Evolutionary conservation across 345 rosid genomes (phyloP).

Genomic region (Barbarea vulgaris): DNA sequence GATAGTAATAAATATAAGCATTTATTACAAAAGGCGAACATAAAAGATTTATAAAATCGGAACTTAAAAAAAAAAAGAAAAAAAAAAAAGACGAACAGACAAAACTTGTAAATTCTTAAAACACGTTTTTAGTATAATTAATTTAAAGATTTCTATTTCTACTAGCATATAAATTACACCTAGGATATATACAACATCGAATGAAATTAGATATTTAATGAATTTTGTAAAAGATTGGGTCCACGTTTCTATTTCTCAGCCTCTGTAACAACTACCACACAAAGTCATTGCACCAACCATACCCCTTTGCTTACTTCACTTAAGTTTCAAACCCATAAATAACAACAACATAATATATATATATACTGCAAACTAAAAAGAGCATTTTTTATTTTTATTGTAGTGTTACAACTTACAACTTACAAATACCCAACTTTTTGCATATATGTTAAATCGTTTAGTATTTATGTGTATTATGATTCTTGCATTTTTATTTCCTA

Average conservation of each 20-base stretch:
- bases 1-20: conserved; percentile 35
- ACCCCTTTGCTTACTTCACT: conserved; percentile 38
- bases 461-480: background rate
- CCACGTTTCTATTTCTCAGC: conserved; percentile 32
- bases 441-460: background rate
- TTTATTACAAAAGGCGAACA: conserved; percentile 24
- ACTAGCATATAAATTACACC: background rate
- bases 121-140: background rate
- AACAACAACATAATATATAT: background rate
- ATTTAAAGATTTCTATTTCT: background rate
- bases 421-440: background rate
- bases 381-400: background rate
- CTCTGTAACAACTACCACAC: conserved; percentile 34
- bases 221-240: conserved; percentile 14
- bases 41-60: too few species aligned
- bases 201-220: conserved; percentile 1
- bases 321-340: conserved; percentile 23
- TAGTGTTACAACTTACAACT: too few species aligned
- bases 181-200: conserved; percentile 4
- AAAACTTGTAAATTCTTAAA: background rate
- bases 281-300: conserved; percentile 38
- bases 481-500: background rate
- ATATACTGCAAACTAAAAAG: background rate
- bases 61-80: too few species aligned
- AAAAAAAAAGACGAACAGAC: background rate